Evolutionary conservation across 148 eudicot genomes (phyloP), one percentile per base, ranked within the genome.

Genomic region (Pharnaceum exiguum): DNA sequence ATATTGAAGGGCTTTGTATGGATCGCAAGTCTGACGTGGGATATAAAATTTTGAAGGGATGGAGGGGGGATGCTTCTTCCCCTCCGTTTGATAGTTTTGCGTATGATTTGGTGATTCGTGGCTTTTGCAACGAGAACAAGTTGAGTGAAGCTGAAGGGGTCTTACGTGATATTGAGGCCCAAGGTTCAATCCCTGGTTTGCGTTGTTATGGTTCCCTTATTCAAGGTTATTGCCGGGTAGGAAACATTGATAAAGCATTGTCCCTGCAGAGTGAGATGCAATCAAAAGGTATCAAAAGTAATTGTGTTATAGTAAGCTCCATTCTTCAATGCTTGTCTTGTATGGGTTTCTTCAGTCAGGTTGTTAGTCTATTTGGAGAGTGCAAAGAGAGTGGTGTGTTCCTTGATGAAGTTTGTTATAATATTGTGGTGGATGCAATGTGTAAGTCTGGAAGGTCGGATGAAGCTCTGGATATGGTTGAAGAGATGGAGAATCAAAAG

Each of bases 321-420:
- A 64, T 84, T 26, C 68, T 84, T 26, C 73, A 76, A 65, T 73
- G 84, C 67, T 79, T 81, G 71, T 71, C 80, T 51, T 67, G 62
- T 9, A 51, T 51, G 46, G 84, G 73, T n/a, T 47, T 52, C 67
- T 29, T 55, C 33, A 28, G 29, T 3, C 80, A 78, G 40, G 82
- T 38, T 13, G 65, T 81, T 16, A 44, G 64, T 8, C 76, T 40
- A 27, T 80, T 80, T 42, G 39, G 19, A n/a, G 28, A 35, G 31
- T 40, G 63, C 39, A 43, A 63, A 27, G 40, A 77, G 12, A 13
- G 19, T 31, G 79, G 76, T 13, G 36, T 82, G 21, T 78, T 66
- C 51, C 79, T 84, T 55, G 87, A 85, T 62, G 69, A 70, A 49
- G 73, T 76, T 25, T 59, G 58, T 10, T 82, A 79, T 51, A 79